Evolutionary conservation across 2,329 filamentous ascomycete species (phyloP).

Genomic region (Karstenula rhodostoma): DNA sequence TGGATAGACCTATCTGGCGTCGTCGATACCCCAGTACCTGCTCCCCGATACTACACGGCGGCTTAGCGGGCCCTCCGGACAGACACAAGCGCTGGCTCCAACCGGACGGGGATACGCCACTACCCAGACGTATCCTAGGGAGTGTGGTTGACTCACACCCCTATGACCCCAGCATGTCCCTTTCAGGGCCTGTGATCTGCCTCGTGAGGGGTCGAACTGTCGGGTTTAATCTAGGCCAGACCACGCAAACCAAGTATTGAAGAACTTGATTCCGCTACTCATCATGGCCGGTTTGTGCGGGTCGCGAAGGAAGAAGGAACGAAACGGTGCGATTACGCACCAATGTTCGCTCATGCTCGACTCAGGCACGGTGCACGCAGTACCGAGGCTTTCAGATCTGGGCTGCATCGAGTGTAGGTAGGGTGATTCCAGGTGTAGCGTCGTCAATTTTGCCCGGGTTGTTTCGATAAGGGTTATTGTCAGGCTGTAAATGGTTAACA

Average conservation of each 20-base stretch:
- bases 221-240: neutral
- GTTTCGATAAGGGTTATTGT: neutral
- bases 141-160: neutral
- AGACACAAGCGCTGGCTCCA: conserved; percentile 8
- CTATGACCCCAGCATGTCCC: conserved; percentile 7
- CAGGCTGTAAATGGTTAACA: neutral
- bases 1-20: conserved; percentile 5
- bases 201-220: neutral
- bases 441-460: neutral
- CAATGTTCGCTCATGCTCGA: neutral
- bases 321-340: neutral
- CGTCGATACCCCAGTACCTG: neutral
- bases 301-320: neutral
- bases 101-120: neutral
- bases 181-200: conserved; percentile 1
- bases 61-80: neutral
- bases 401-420: neutral
- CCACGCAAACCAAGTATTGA: neutral
- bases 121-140: conserved; percentile 5
- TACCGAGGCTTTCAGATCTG: neutral
- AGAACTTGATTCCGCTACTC: neutral
- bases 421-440: neutral
- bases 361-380: neutral
- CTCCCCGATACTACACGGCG: no score
- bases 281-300: neutral